Percentiles rank a stretch among this genome's conserved stretches.
These are phyloP conservation scores for Oenanthe javanica DNA, from an alignment of 140 eudicot species.

Conservation along the genomic window DNA sequence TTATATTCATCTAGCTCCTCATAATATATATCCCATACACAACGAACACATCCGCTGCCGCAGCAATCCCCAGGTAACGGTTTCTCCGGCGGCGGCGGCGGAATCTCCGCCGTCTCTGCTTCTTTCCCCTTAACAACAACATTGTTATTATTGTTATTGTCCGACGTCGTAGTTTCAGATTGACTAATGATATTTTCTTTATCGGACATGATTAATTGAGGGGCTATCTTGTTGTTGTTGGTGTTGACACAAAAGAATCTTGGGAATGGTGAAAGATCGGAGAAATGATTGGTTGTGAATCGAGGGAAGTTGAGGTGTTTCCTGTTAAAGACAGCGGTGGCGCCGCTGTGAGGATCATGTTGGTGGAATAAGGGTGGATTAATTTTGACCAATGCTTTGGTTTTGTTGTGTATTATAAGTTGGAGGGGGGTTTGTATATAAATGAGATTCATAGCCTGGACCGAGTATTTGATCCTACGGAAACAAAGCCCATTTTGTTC, in stretches of 20 bases:
- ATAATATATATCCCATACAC: slow-evolving; percentile 76
- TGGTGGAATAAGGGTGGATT: neutral
- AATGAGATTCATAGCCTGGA: too few species aligned
- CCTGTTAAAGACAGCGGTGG: neutral
- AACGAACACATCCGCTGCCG: slow-evolving; percentile 73
- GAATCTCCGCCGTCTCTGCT: slow-evolving; percentile 22
- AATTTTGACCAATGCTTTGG: neutral
- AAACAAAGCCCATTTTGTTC: too few species aligned
- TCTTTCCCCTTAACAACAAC: slow-evolving; percentile 16
- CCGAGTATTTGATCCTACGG: too few species aligned
- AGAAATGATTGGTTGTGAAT: neutral
- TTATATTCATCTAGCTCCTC: slow-evolving; percentile 66
- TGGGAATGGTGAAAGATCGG: neutral
- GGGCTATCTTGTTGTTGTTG: neutral
- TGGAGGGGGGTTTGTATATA: neutral
- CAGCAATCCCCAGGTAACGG: slow-evolving; percentile 85
- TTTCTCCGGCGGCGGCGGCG: slow-evolving; percentile 79
- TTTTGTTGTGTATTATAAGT: neutral
- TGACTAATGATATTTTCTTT: slow-evolving; percentile 4
- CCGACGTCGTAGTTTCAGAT: neutral
- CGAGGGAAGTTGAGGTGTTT: neutral
- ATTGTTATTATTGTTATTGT: neutral
- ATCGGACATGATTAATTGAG: neutral
- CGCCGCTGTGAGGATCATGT: neutral
- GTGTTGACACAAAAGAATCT: neutral